Evolutionary conservation across 352 stramenopile genomes (phyloP), one percentile per base, ranked within the genome.

Genomic region (Globisporangium megalacanthum): DNA sequence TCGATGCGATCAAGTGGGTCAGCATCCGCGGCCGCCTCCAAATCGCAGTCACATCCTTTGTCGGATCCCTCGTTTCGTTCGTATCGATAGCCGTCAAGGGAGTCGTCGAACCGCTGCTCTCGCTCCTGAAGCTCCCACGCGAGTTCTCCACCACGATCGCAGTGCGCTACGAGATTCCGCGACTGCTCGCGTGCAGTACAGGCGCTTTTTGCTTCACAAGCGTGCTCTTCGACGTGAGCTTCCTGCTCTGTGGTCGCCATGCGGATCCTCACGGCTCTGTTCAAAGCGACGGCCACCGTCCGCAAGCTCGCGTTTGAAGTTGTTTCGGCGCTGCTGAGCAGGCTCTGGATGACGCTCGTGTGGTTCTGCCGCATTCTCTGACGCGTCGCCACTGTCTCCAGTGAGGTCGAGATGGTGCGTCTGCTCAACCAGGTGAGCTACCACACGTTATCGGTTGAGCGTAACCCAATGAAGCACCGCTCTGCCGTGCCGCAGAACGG

Each of bases 161-260:
- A 7, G 49, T 72, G 22, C 65, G 62, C 19, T 54, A 65, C 14
- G 58, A 73, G 35, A 72, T 76, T 59, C 6, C 66, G 20, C 52
- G 42, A 0, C 25, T 76, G 19, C 59, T 73, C 17, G 49, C 73
- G 29, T n/a, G 33, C 15, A 69, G 5, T 76, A 73, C 48, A 65
- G 73, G 42, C 73, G 73, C 19, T 37, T 4, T 4, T 37, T 37
- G 5, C 5, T 37, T 37, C 33, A 8, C 33, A 8, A 37, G 8
- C 33, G 5, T 37, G 33, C 33, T 37, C 33, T 37, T 9, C 33
- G 33, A 8, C 33, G 8, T 8, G 33, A 37, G 33, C 33, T 37
- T 37, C 33, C 33, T 37, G 33, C 33, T 37, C 33, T n/a, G n/a
- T 37, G 33, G 5, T 37, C 5, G 4, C 4, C 33, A 37, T 8